Base-by-base conservation (phyloP, 2,329 filamentous ascomycete genomes). In the Colletotrichum tropicale region DNA sequence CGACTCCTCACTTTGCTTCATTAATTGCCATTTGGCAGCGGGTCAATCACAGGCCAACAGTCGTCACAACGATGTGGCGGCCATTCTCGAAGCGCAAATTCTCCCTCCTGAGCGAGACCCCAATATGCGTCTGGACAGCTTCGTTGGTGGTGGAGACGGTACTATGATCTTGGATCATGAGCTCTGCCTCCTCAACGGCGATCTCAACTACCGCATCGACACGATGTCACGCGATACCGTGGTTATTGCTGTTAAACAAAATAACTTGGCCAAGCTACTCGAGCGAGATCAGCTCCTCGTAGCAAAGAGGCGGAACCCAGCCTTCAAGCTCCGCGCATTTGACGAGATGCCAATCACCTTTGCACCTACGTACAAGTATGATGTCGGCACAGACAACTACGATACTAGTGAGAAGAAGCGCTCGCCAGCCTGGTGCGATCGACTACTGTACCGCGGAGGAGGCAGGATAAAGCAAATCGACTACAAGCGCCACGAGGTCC, bases 151-250 rank as follows among this genome's bases (percentile, higher is more conserved):
- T n/a, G 97, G 97, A 60, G 97, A 99, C 82, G 97, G 97, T 8
- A 93, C 93, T 55, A 96, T 98, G 93, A 95, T 99, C 74, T 89
- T 98, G 74, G 97, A 99, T 81, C 97, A 99, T 82, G 97, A 99
- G 85, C 94, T 99, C n/a, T 98, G 96, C 83, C 92, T 99, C 64
- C 86, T 98, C 56, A 98, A 98, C 80, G 97, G 97, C 32, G 97
- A 99, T 83, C 89, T 99, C 66, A 99, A 99, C 85, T 99, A 99
- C 84, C 96, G 97, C 77, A 98, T 99, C 81, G 97, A 99, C 83
- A 96, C 96, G 28, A 98, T 98, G 92, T 95, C 95, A 21, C 94
- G 97, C 66, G 95, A 98, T 81, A 96, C 95, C 0, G 96, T 99
- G 5, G 94, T 98, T 70, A 93, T 93, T 75, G 96, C 95, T 2